Base-by-base conservation (phyloP, 805 yeast genomes). In the Yarrowia sp. region DNA sequence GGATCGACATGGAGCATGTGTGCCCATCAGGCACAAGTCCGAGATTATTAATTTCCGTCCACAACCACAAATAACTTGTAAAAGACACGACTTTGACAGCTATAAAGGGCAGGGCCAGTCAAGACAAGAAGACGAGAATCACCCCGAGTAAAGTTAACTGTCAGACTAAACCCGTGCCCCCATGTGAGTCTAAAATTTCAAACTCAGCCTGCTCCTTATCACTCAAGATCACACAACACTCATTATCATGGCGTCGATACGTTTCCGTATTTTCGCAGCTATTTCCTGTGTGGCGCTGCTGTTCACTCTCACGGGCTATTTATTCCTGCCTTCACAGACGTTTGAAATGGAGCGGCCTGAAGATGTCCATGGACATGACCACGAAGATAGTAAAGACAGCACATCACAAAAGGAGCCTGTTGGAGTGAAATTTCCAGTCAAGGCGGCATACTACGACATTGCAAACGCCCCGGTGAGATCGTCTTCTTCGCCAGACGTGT, bases 231-330 rank as follows among this genome's bases (percentile, higher is more conserved):
- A 3, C 33, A 14, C 50, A 14, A 45, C 50, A 11, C 50, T 45
- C 50, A 18, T 14, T 45, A 9, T 18, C n/a, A 51, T 55, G 61
- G 3, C 61, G 38, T 18, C 61, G 17, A 38, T 41, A 38, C 45
- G 61, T 15, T 55, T 55, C 47, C 61, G 61, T 14, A 31, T 55
- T n/a, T 22, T 55, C 15, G 61, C 47, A 36, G 47, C 47, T n/a
- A 41, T 55, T 28, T 15, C 47, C 10, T 39, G 22, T 8, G 28
- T 41, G 11, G 47, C 47, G 8, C 38, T 55, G 28, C 31, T 39
- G n/a, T 15, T 18, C 38, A 55, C 61, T 28, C 47, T 55, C 17
- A 8, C 32, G 28, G 47, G 47, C 9, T 55, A 39, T 8, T 39
- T 35, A 28, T 17, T 58, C 11, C 43, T 44, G 9, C 51, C 51